A percentile compares a stretch with the other conserved stretches of the same genome.
These are phyloP conservation scores for Anastatica hierochuntica DNA, from an alignment of 345 rosid species.

Conservation along the genomic window DNA sequence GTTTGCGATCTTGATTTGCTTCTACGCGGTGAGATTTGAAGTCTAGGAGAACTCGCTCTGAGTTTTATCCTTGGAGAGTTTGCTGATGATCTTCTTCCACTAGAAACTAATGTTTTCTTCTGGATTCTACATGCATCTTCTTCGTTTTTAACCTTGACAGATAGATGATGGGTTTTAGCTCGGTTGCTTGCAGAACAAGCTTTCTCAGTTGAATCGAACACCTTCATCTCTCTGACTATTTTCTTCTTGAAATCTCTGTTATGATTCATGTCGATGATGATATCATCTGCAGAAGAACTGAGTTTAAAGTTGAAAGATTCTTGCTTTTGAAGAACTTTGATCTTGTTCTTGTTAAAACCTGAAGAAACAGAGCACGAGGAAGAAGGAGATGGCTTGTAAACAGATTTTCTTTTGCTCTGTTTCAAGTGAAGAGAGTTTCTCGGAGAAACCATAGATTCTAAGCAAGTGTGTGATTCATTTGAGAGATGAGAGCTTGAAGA, in stretches of 20 bases:
- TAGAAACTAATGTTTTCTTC: slow-evolving; percentile 6
- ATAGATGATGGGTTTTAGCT: not conserved
- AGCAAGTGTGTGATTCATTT: slow-evolving; percentile 16
- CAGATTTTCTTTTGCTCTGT: slow-evolving; percentile 33
- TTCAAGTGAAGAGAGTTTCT: slow-evolving; percentile 32
- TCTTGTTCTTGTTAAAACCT: slow-evolving; percentile 4
- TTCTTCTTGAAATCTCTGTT: slow-evolving; percentile 17
- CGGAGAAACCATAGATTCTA: slow-evolving; percentile 6
- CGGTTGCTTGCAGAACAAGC: slow-evolving; percentile 20
- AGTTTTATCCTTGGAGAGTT: slow-evolving; percentile 31
- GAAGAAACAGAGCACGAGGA: slow-evolving; percentile 4
- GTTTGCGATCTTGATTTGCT: slow-evolving; percentile 23
- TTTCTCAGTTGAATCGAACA: slow-evolving; percentile 21
- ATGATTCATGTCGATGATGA: slow-evolving; percentile 34
- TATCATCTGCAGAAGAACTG: slow-evolving; percentile 3
- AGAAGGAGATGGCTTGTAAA: slow-evolving; percentile 35
- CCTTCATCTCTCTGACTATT: slow-evolving; percentile 7
- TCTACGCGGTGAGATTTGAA: slow-evolving; percentile 25
- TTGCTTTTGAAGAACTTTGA: not conserved
- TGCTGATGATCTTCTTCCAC: slow-evolving; percentile 23
- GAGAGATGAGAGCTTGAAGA: slow-evolving; percentile 19
- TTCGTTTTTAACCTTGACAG: slow-evolving; percentile 5
- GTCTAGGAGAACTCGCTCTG: slow-evolving; percentile 43
- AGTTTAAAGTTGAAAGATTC: slow-evolving; percentile 28
- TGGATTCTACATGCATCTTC: not conserved